Evolutionary conservation across 2,329 filamentous ascomycete species (phyloP), one percentile per base, ranked within the genome.

Genomic region (Rutstroemia sp.): DNA sequence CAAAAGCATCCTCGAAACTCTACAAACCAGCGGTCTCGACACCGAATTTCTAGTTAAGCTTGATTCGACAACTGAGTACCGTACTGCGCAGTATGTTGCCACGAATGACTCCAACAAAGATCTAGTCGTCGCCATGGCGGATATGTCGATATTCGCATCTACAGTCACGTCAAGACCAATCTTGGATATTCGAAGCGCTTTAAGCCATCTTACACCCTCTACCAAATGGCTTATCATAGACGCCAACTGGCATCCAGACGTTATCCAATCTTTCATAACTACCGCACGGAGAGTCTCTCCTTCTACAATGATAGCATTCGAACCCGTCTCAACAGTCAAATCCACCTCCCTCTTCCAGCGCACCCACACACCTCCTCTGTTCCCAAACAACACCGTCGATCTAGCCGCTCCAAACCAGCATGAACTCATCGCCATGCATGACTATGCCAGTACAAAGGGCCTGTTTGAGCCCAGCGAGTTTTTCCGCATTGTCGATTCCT

Each of bases 41-140:
- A 82, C 78, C 0, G 73, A 76, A 10, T 84, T 82, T 42, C 81
- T 96, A 51, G 47, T 51, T 5, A 51, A 49, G 1, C 48, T 62
- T 34, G 30, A 34, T 14, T 46, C 57, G 16, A 51, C 34, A 1
- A 17, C 19, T 7, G 41, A 21, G 17, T n/a, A 49, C 25, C 80
- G 88, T 56, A 97, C 92, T 2, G 90, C 92, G 0, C 91, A 96
- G 70, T 97, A 97, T 69, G 82, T 97, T 3, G 88, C 92, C 16
- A 77, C 97, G 61, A 99, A 97, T 69, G 88, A 95, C 67, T 76
- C 77, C 0, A 82, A 86, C 58, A 95, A 91, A 70, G 87, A 92
- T 61, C 81, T 99, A 2, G 79, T 92, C n/a, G 73, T 96, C 60
- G 92, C 91, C 47, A 95, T 96, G 89, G 92, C 92, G 4, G 94